Evolutionary conservation across 108 stramenopile species (phyloP).

Genomic region (Fistulifera pelliculosa): DNA sequence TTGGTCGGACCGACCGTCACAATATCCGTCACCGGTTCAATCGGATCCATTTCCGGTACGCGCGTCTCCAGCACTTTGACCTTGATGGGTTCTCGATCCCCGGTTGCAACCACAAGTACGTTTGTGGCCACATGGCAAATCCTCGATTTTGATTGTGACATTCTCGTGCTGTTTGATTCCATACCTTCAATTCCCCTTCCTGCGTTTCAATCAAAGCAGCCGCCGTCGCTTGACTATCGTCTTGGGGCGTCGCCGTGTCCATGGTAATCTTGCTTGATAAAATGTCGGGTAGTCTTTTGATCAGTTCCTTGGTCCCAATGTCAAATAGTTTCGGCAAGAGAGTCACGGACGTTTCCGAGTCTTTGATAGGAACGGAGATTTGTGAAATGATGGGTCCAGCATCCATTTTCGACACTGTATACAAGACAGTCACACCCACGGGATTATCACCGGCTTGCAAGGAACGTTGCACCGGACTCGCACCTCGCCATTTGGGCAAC

Average conservation of each 20-base stretch:
- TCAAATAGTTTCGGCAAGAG: slow-evolving; percentile 84
- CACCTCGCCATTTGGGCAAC: slow-evolving; percentile 90
- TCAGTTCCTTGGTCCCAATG: slow-evolving; percentile 71
- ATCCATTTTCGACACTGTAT: slow-evolving; percentile 95
- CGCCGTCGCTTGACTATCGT: slow-evolving; percentile 67
- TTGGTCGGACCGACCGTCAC: slow-evolving; percentile 62
- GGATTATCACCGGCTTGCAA: slow-evolving; percentile 78
- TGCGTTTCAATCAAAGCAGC: slow-evolving; percentile 79
- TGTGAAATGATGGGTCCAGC: slow-evolving; percentile 91
- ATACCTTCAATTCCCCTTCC: slow-evolving; percentile 59
- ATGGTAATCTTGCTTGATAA: slow-evolving; percentile 57
- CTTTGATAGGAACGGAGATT: slow-evolving; percentile 41
- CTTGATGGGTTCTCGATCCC: slow-evolving; percentile 43
- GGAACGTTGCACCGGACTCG: slow-evolving; percentile 91
- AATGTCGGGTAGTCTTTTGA: slow-evolving; percentile 71
- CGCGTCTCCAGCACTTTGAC: slow-evolving; percentile 65
- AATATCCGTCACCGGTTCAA: slow-evolving; percentile 21
- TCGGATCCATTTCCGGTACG: slow-evolving; percentile 35
- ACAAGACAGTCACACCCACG: slow-evolving; percentile 89
- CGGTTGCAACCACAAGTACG: slow-evolving; percentile 65
- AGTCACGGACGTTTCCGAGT: slow-evolving; percentile 73
- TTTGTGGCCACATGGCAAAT: slow-evolving; percentile 94
- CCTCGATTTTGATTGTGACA: slow-evolving; percentile 87
- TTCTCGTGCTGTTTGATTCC: slow-evolving; percentile 55
- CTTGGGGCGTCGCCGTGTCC: slow-evolving; percentile 76